Evolutionary conservation across 495 filamentous ascomycete species (phyloP).

Genomic region (Podospora pseudopauciseta): DNA sequence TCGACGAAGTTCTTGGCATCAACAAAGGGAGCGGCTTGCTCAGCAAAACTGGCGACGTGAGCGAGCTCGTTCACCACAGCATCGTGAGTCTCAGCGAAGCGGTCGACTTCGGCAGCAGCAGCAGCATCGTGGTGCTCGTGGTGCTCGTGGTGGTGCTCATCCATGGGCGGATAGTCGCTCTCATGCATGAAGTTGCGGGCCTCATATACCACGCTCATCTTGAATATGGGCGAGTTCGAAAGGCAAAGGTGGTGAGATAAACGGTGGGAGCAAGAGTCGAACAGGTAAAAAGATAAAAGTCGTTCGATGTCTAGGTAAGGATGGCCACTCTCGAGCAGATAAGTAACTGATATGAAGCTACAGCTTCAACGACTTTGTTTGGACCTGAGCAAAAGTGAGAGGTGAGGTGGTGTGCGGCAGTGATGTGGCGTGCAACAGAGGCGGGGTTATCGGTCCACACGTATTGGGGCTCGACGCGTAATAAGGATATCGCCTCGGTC

Average conservation of each 20-base stretch:
- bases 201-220: conserved; percentile 45
- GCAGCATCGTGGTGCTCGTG: conserved; percentile 24
- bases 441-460: too few species aligned
- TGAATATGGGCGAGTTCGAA: conserved; percentile 13
- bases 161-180: conserved; percentile 34
- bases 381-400: not conserved
- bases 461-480: not conserved
- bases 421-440: not conserved
- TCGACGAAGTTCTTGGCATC: conserved; percentile 16
- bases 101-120: conserved; percentile 25
- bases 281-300: not conserved
- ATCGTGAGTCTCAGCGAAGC: conserved; percentile 31
- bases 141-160: conserved; percentile 30
- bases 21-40: conserved; percentile 11
- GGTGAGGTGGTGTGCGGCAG: not conserved
- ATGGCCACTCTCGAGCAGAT: not conserved
- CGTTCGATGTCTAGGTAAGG: not conserved
- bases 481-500: not conserved
- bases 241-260: not conserved
- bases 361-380: not conserved
- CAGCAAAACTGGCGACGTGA: conserved; percentile 27
- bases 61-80: conserved; percentile 31
- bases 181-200: conserved; percentile 37
- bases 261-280: not conserved
- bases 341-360: not conserved